phyloP scores from a whole-genome alignment of 2,329 filamentous ascomycete species.

The Albifimbria verrucaria region DNA sequence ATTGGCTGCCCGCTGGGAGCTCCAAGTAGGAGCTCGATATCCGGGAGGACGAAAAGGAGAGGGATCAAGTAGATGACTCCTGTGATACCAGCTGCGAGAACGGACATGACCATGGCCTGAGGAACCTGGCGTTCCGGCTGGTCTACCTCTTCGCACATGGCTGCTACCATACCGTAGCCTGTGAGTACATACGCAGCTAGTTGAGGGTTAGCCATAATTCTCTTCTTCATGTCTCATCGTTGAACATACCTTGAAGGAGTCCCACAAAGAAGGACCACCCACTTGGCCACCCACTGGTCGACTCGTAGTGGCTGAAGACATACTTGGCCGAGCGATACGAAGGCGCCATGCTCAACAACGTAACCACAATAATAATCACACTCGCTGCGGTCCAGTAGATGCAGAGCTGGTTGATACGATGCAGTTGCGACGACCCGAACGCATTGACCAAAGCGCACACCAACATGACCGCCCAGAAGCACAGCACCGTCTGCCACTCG shows the following conservation, averaged over 20 bases:
- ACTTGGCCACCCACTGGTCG: constrained; percentile 65
- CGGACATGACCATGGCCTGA: constrained; percentile 65
- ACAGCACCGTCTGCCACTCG: constrained; percentile 71
- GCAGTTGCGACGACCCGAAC: constrained; percentile 56
- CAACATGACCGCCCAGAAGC: constrained; percentile 66
- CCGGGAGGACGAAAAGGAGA: constrained; percentile 71
- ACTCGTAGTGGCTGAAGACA: constrained; percentile 65
- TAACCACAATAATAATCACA: constrained; percentile 68
- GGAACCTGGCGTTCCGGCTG: constrained; percentile 60
- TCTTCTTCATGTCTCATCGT: constrained; percentile 30
- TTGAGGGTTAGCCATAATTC: constrained; percentile 7
- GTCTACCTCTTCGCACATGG: constrained; percentile 61
- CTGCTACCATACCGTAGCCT: constrained; percentile 50
- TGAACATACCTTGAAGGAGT: constrained; percentile 42
- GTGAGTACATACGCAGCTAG: constrained; percentile 37
- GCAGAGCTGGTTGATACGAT: constrained; percentile 66
- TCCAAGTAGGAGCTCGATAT: constrained; percentile 58
- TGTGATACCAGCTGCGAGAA: constrained; percentile 61
- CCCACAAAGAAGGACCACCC: constrained; percentile 59
- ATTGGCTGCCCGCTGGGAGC: constrained; percentile 74
- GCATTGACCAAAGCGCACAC: constrained; percentile 65
- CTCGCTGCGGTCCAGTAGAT: constrained; percentile 71
- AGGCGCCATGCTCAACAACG: constrained; percentile 62
- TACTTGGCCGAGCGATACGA: constrained; percentile 61
- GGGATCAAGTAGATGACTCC: constrained; percentile 66